A percentile compares a stretch with the other conserved stretches of the same genome.
phyloP scores from a whole-genome alignment of 176 grass and related monocot species.

The Eremochloa ophiuroides region DNA sequence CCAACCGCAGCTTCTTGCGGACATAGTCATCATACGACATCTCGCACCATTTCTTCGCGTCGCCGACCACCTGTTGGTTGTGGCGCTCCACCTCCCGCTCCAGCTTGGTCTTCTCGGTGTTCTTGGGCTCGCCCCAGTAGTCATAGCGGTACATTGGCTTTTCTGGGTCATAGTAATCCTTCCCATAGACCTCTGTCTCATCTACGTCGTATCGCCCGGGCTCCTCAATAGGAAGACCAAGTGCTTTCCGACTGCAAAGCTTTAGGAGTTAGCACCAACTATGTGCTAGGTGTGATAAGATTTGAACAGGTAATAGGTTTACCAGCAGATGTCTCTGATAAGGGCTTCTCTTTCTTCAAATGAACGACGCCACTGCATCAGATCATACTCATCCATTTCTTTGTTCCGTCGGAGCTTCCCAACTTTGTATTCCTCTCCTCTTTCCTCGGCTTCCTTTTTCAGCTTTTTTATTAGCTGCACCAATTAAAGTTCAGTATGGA shows the following conservation, averaged over 20 bases:
- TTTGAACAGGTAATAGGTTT: constrained; percentile 1
- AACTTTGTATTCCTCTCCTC: constrained; percentile 71
- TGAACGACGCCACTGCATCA: constrained; percentile 80
- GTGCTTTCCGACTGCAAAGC: constrained; percentile 58
- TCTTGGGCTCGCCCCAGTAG: constrained; percentile 61
- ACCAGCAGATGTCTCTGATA: constrained; percentile 92
- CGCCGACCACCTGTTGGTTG: constrained; percentile 53
- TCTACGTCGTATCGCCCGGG: constrained; percentile 72
- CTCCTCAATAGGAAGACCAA: constrained; percentile 73
- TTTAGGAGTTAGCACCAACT: neutral
- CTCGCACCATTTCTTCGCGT: constrained; percentile 70
- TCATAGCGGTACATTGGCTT: constrained; percentile 56
- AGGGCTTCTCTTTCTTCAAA: constrained; percentile 86
- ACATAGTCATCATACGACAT: constrained; percentile 65
- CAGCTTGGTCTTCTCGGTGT: constrained; percentile 58
- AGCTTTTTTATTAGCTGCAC: constrained; percentile 61
- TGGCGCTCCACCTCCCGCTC: constrained; percentile 49
- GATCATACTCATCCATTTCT: constrained; percentile 95
- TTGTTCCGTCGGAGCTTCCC: constrained; percentile 51
- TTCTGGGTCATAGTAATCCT: constrained; percentile 62
- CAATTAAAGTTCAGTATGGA: constrained; percentile 14
- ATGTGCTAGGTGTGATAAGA: neutral
- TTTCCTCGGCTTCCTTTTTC: constrained; percentile 61
- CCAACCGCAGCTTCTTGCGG: constrained; percentile 18
- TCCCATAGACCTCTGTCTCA: constrained; percentile 63